Base-by-base conservation (phyloP, 2,329 filamentous ascomycete species). In the Penicillium sp. region DNA sequence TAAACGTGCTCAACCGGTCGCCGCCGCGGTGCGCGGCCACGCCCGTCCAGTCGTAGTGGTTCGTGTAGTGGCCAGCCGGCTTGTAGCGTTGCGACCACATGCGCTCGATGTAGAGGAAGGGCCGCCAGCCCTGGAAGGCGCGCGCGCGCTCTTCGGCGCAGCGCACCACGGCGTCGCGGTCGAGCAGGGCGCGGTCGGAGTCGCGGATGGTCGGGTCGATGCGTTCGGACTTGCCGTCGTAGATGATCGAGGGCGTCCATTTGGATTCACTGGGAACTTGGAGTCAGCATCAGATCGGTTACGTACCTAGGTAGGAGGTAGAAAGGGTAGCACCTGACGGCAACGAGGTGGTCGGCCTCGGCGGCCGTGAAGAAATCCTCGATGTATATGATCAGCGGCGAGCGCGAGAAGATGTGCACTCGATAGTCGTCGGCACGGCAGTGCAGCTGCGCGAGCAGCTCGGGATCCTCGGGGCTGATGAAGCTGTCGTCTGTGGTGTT, bases 41-140 rank as follows among this genome's bases (percentile, higher is more conserved):
- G 5, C 75, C 77, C 43, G 69, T 72, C 81, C 82, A 85, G 68
- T 86, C 83, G 65, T 80, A 86, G 62, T 85, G 83, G 59, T 83
- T 77, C 3, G 69, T 69, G 66, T 86, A 86, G 66, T 85, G 82
- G 1, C 83, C 83, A 2, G 75, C 76, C 5, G 71, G 65, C n/a
- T 79, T 80, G 63, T 86, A 86, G 51, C 80, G 75, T 64, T 86
- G 83, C 1, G 80, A 80, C 79, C 82, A 84, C 60, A 86, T 75
- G 50, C 80, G 77, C 67, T 86, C 83, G 65, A 86, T 79, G 57
- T 82, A 83, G 1, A 83, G 76, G 52, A 83, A 72, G 1, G 75
- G 73, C 1, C 78, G 78, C 82, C 82, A 85, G 62, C 83, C 83
- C 66, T 86, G 83, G 65, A 86, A 82, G 8, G 73, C 68, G 6